Evolutionary conservation across 2,329 filamentous ascomycete genomes (phyloP), one percentile per base, ranked within the genome.

Genomic region (Apiospora sp.): DNA sequence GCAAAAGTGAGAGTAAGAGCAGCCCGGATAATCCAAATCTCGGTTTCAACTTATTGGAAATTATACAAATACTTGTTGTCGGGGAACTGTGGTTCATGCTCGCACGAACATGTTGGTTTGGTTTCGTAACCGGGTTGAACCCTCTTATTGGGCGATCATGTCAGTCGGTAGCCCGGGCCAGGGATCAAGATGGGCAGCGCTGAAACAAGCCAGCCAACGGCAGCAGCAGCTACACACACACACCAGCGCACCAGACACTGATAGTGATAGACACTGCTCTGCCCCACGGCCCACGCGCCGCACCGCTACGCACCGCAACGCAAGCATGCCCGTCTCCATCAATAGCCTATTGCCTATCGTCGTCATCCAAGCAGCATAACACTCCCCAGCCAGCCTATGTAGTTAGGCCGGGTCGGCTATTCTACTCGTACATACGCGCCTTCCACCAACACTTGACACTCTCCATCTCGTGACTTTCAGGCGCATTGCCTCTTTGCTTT

Each of bases 91-190:
- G 34, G 19, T 64, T 41, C 12, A 12, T 22, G 19, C 41, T 41
- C 4, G 19, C 34, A 41, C 54, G 54, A 61, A 61, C 54, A 34
- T 19, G 54, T 34, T 41, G 58, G 30, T 30, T 64, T 37, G 19
- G 12, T 13, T 1, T 64, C 34, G 58, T 41, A 41, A 64, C 58
- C 58, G 34, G 58, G 34, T 64, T 64, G 58, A 64, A 64, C 58
- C 58, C 58, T 64, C 58, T 64, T 64, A 24, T 64, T 64, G 58
- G 58, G 58, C 34, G 34, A 64, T 64, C 58, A 61, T 37, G 58
- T 41, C 54, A 37, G 54, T 61, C 58, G 58, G 58, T 14, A n/a
- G 58, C 58, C n/a, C 58, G 58, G 58, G 34, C 58, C 30, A 41
- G 58, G 58, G 58, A 64, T 64, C 19, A 61, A 22, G 30, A 64